These are phyloP conservation scores for Massospora cicadina DNA, from an alignment of 371 early-diverging fungal species.

Conservation along the genomic window DNA sequence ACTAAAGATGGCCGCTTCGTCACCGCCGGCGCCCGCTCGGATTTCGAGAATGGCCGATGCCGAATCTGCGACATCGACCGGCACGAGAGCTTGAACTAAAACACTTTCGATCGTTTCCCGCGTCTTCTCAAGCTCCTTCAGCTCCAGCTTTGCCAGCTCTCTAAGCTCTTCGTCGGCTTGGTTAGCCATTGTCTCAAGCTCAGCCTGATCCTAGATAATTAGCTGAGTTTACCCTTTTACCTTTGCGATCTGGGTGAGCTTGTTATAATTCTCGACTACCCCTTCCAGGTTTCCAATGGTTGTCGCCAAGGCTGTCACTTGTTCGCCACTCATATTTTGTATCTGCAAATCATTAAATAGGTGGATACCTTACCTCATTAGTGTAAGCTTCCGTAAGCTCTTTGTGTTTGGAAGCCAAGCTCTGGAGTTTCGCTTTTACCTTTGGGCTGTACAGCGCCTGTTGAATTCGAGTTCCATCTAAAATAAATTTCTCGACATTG, in stretches of 20 bases:
- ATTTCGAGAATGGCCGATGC: conserved; percentile 63
- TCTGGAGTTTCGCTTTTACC: not conserved
- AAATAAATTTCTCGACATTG: no score
- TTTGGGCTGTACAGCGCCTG: not conserved
- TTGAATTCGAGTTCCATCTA: not conserved
- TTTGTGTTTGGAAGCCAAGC: not conserved
- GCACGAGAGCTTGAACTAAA: conserved; percentile 28
- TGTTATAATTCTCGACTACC: not conserved
- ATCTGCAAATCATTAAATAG: not conserved
- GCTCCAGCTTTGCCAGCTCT: conserved; percentile 36
- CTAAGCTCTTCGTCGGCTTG: conserved; percentile 21
- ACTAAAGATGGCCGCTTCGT: conserved; percentile 64
- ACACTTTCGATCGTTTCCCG: conserved; percentile 22
- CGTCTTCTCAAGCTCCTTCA: conserved; percentile 18
- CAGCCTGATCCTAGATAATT: conserved; percentile 16
- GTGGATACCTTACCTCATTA: not conserved
- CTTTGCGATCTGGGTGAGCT: not conserved
- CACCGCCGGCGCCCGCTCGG: conserved; percentile 65
- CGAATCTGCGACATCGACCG: conserved; percentile 44
- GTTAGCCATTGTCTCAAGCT: conserved; percentile 18
- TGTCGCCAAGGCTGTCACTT: not conserved
- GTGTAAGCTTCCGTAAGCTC: not conserved
- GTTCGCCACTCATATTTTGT: not conserved
- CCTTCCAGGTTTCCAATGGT: not conserved
- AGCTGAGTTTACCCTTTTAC: not conserved